A percentile compares a stretch with the other conserved stretches of the same genome.
phyloP scores from a whole-genome alignment of 2,329 filamentous ascomycete genomes.

The Neopestalotiopsis sp. region DNA sequence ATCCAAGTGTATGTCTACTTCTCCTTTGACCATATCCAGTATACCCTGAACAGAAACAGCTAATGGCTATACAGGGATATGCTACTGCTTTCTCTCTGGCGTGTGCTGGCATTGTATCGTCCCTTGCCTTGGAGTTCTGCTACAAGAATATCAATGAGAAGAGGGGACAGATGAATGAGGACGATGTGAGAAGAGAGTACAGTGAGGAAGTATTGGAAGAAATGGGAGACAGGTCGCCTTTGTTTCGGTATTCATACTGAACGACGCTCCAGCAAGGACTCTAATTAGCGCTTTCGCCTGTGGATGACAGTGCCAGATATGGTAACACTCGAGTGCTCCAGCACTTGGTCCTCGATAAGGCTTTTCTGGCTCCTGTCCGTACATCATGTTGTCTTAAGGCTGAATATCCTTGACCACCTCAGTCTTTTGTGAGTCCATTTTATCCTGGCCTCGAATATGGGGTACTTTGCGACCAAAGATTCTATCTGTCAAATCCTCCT shows the following conservation, averaged over 20 bases:
- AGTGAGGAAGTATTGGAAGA: neutral
- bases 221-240: conserved; percentile 14
- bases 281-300: too few species aligned
- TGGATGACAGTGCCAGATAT: too few species aligned
- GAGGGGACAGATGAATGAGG: neutral
- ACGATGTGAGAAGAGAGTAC: neutral
- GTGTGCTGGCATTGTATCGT: neutral
- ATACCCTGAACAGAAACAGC: neutral
- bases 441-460: too few species aligned
- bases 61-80: conserved; percentile 4
- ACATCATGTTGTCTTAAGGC: too few species aligned
- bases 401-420: too few species aligned
- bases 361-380: too few species aligned
- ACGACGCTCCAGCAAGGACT: neutral
- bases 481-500: too few species aligned
- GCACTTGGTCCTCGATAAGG: too few species aligned
- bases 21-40: neutral
- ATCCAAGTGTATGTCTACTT: conserved; percentile 3
- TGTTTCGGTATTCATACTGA: conserved; percentile 14
- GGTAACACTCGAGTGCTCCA: too few species aligned
- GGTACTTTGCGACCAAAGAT: too few species aligned
- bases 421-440: too few species aligned
- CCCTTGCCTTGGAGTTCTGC: neutral
- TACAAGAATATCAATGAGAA: conserved; percentile 11
- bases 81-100: conserved; percentile 11